These are phyloP conservation scores for Hypomontagnella monticulosa DNA, from an alignment of 495 filamentous ascomycete genomes.

Conservation along the genomic window DNA sequence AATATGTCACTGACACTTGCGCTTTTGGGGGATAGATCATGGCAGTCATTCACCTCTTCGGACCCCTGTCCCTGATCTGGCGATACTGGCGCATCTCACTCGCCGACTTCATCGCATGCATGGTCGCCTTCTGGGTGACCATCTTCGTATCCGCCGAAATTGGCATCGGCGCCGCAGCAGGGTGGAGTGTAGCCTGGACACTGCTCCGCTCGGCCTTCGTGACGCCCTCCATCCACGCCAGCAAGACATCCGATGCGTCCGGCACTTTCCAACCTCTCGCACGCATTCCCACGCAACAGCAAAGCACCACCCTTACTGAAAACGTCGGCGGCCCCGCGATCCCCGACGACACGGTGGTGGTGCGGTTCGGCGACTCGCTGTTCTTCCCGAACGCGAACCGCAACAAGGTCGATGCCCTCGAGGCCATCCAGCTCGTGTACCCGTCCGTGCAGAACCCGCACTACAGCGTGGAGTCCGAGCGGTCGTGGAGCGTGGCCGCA, in stretches of 20 bases:
- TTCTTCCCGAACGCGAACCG: conserved; percentile 62
- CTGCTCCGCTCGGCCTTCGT: conserved; percentile 57
- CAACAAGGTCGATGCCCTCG: conserved; percentile 51
- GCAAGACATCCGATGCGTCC: conserved; percentile 8
- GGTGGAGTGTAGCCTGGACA: conserved; percentile 57
- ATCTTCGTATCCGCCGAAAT: conserved; percentile 60
- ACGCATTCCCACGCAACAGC: conserved; percentile 15
- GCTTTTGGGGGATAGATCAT: conserved; percentile 46
- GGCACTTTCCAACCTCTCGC: conserved; percentile 24
- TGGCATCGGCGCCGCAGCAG: conserved; percentile 58
- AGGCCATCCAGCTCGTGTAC: conserved; percentile 53
- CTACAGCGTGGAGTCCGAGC: conserved; percentile 48
- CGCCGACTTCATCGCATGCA: conserved; percentile 59
- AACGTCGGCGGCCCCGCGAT: conserved; percentile 33
- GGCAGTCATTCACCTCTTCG: conserved; percentile 58
- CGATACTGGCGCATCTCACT: conserved; percentile 59
- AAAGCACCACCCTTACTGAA: conserved; percentile 28
- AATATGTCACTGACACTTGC: background rate
- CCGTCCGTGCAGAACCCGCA: conserved; percentile 46
- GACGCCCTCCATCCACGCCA: conserved; percentile 36
- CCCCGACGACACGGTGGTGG: conserved; percentile 52
- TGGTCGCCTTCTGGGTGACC: conserved; percentile 60
- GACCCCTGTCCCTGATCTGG: conserved; percentile 53
- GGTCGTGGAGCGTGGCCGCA: conserved; percentile 59
- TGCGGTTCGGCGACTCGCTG: conserved; percentile 54